Evolutionary conservation across 202 grass and related monocot species (phyloP).

Genomic region (Eragrostis tef): DNA sequence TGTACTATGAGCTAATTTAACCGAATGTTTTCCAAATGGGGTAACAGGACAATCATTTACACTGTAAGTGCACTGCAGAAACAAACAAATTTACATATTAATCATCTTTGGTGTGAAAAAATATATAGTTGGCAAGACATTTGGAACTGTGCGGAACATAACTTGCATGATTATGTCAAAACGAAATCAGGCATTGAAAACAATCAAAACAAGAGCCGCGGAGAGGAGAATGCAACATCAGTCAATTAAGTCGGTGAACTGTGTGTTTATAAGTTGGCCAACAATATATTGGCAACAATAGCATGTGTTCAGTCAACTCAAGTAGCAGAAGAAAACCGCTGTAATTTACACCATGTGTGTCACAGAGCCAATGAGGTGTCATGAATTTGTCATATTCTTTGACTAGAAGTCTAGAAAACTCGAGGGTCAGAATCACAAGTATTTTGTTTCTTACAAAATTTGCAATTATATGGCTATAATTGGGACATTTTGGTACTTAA

Average conservation of each 20-base stretch:
- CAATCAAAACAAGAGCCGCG: neutral
- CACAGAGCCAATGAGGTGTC: slow-evolving; percentile 16
- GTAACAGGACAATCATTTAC: slow-evolving; percentile 73
- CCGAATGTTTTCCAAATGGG: too few species aligned
- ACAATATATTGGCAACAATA: neutral
- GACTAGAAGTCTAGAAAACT: too few species aligned
- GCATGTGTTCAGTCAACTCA: slow-evolving; percentile 1
- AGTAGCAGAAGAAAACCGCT: neutral
- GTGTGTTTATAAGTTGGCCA: neutral
- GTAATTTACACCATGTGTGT: neutral
- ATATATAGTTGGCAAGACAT: neutral
- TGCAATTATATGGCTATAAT: too few species aligned
- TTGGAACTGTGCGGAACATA: neutral
- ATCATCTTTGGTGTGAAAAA: slow-evolving; percentile 19
- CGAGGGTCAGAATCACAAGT: too few species aligned
- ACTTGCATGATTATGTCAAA: neutral
- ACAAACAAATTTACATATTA: slow-evolving; percentile 24
- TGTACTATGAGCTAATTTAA: too few species aligned
- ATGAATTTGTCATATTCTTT: neutral
- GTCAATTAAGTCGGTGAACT: neutral
- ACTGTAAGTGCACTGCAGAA: slow-evolving; percentile 61
- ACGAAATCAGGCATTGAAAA: neutral
- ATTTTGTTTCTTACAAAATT: too few species aligned
- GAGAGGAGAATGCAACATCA: neutral
- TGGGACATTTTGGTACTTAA: too few species aligned